A percentile compares a stretch with the other conserved stretches of the same genome.
Evolutionary conservation across 192 early-diverging fungal species (phyloP).

Genomic region (Backusella sp.): DNA sequence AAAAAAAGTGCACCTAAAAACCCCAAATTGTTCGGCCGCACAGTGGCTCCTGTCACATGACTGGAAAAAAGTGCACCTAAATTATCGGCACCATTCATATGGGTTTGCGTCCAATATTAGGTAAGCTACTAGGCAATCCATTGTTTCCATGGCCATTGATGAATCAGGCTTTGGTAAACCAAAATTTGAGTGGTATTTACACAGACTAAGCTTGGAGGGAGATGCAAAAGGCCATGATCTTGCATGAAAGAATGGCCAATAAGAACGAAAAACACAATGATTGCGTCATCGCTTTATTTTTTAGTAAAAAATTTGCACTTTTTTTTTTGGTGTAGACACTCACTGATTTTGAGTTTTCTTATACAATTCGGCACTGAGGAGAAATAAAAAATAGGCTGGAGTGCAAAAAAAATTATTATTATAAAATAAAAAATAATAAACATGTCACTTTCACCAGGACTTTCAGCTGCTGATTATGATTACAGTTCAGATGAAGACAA

Average conservation of each 20-base stretch:
- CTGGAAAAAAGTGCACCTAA: no score
- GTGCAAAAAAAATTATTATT: constrained; percentile 1
- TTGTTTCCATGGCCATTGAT: no score
- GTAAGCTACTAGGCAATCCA: no score
- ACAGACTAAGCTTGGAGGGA: no score
- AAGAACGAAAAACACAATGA: not conserved
- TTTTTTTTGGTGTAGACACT: not conserved
- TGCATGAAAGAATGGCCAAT: not conserved
- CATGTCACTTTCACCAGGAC: constrained; percentile 15
- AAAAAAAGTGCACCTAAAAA: no score
- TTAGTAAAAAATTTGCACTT: not conserved
- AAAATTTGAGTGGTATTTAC: no score
- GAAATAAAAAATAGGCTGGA: constrained; percentile 11
- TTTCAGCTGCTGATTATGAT: constrained; percentile 26
- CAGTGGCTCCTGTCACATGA: no score
- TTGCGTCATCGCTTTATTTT: not conserved
- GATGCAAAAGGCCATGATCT: no score
- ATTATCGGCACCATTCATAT: no score
- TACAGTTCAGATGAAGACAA: constrained; percentile 22
- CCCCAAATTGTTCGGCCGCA: no score
- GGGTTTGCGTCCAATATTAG: no score
- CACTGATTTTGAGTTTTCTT: not conserved
- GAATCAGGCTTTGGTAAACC: no score
- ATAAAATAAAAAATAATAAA: not conserved
- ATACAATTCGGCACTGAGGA: not conserved